Conservation (phyloP, 768 basidiomycete species). For the Phlegmacium glaucopus region DNA sequence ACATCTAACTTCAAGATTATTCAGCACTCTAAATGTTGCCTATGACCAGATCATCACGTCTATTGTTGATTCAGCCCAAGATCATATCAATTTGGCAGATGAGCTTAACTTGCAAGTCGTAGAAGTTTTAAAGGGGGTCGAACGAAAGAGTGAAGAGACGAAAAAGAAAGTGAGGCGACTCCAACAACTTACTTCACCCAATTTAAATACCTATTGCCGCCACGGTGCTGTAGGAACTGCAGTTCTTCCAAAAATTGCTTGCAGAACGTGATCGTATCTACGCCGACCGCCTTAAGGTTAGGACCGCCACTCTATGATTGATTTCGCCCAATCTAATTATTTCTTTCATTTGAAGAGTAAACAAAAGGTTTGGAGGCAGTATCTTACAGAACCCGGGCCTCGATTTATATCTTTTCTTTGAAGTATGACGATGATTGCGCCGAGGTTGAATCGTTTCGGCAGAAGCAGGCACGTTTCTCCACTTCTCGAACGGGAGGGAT, state of each 20-base stretch:
- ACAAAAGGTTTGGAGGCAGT: slow-evolving; percentile 46
- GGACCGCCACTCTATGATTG: background rate
- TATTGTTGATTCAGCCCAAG: slow-evolving; percentile 57
- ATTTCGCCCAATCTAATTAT: background rate
- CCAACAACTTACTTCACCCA: background rate
- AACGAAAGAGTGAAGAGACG: slow-evolving; percentile 58
- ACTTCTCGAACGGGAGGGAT: background rate
- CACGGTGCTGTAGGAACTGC: slow-evolving; percentile 48
- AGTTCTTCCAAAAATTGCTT: slow-evolving; percentile 68
- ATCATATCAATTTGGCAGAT: slow-evolving; percentile 68
- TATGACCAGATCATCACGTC: slow-evolving; percentile 67
- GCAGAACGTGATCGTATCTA: slow-evolving; percentile 68
- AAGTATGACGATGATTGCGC: slow-evolving; percentile 80
- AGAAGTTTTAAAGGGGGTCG: slow-evolving; percentile 58
- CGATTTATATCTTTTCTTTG: slow-evolving; percentile 2
- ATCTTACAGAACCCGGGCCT: background rate
- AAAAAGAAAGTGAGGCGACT: slow-evolving; percentile 56
- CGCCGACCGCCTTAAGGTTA: slow-evolving; percentile 66
- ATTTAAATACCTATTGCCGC: slow-evolving; percentile 1
- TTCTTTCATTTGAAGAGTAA: slow-evolving; percentile 42
- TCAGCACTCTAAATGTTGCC: slow-evolving; percentile 70
- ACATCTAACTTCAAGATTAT: slow-evolving; percentile 4
- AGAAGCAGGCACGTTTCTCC: slow-evolving; percentile 62
- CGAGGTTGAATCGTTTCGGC: slow-evolving; percentile 69
- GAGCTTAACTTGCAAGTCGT: slow-evolving; percentile 54